Evolutionary conservation across 1,139 yeast genomes (phyloP), one percentile per base, ranked within the genome.

Genomic region (Scheffersomyces lignicola): DNA sequence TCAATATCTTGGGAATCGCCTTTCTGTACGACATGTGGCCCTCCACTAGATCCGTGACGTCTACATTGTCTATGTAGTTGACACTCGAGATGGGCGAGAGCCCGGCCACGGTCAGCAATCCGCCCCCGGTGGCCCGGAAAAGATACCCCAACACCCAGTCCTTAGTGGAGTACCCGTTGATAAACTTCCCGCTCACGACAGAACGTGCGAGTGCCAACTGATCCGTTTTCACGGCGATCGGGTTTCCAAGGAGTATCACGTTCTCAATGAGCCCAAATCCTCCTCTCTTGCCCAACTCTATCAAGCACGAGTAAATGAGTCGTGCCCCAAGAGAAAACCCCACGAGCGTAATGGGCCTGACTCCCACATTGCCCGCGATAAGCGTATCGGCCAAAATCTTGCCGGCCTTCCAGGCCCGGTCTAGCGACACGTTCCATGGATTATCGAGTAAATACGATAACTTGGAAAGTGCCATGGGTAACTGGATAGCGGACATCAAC

Each of bases 21-120:
- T 83, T 84, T 66, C 98, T 84, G 60, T 94, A 94, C 5, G 87
- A 86, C 97, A 94, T 88, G 62, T 94, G 99, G 1, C 98, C 98
- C 41, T 85, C 92, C 2, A 92, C 96, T 34, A 74, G 53, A 12
- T 83, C 89, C 0, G 97, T 87, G 47, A 94, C 85, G 55, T 94
- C 95, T 41, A 84, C 72, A 55, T 90, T 92, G 44, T 89, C 96
- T 28, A 90, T 69, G 0, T 83, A 85, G 18, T 76, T 70, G 12
- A 79, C 61, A 32, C 65, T 71, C 30, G 78, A 80, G 26, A 90
- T 74, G 1, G 92, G 83, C 0, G 96, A 81, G 27, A 94, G 69
- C 0, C 99, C 99, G 7, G 94, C 94, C 33, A 94, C 94, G 11
- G 86, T 76, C 51, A 86, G 83, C 34, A 94, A 68, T 0, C 98